Evolutionary conservation across 2,329 filamentous ascomycete species (phyloP).

Genomic region (Fusarium pseudograminearum): DNA sequence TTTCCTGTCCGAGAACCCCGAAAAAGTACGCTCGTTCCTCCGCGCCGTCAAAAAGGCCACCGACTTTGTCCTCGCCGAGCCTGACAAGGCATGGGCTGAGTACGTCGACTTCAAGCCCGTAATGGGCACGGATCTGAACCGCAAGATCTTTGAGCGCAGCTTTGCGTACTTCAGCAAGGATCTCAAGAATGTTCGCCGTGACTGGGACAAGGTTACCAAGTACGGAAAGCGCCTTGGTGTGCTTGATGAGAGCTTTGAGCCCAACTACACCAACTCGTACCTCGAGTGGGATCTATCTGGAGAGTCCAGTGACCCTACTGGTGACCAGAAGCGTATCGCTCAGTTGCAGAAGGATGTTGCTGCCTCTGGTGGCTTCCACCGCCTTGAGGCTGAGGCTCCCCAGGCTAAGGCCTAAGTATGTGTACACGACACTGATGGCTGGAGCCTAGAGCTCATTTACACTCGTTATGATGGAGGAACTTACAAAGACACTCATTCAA

Average conservation of each 20-base stretch:
- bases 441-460: slow-evolving; percentile 10
- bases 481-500: slow-evolving; percentile 26
- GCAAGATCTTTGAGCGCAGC: slow-evolving; percentile 83
- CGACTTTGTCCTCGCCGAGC: slow-evolving; percentile 75
- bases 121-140: slow-evolving; percentile 76
- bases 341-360: slow-evolving; percentile 76
- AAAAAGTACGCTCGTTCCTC: slow-evolving; percentile 75
- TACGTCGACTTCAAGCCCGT: slow-evolving; percentile 79
- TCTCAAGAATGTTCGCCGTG: slow-evolving; percentile 78
- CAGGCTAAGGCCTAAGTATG: slow-evolving; percentile 33
- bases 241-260: slow-evolving; percentile 69
- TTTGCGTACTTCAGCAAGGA: slow-evolving; percentile 82
- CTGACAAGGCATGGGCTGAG: slow-evolving; percentile 72
- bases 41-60: slow-evolving; percentile 80
- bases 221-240: slow-evolving; percentile 81
- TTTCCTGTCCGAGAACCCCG: slow-evolving; percentile 75
- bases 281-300: slow-evolving; percentile 73
- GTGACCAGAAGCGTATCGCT: slow-evolving; percentile 81
- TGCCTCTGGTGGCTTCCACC: slow-evolving; percentile 71
- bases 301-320: slow-evolving; percentile 74
- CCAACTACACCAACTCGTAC: slow-evolving; percentile 82
- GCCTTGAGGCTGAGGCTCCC: slow-evolving; percentile 52
- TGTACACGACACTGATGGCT: neutral
- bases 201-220: slow-evolving; percentile 82
- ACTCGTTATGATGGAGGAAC: slow-evolving; percentile 26